Evolutionary conservation across 148 eudicot species (phyloP), one percentile per base, ranked within the genome.

Genomic region (Agrostemma githago): DNA sequence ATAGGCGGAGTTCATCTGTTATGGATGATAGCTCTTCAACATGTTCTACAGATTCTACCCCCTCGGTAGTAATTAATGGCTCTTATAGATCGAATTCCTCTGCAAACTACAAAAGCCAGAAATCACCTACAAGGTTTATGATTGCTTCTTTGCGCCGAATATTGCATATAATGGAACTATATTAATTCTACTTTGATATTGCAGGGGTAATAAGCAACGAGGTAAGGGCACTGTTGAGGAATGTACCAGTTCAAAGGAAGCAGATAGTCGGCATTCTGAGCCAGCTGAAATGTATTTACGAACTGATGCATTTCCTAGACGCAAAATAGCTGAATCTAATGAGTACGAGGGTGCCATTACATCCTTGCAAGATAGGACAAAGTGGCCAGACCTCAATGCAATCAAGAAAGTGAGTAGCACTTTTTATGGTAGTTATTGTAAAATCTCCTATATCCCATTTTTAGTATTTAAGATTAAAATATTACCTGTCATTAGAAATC

Each of bases 21-120:
- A 83, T 90, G 76, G 97, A 92, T 78, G 96, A 90, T 75, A 90
- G 93, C 76, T 92, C 96, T 43, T 92, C 96, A 51, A 90, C 97
- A 7, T 86, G 91, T 68, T 92, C 97, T 64, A 85, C 96, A 3
- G 97, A 90, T 79, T 90, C 97, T 7, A 81, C 86, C 53, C 91
- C 89, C 44, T 88, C 93, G 6, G 78, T 85, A 20, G 82, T 77
- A 41, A 71, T 70, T 58, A 92, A 82, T 73, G 91, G 85, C 72
- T 78, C 84, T 37, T 77, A 76, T 69, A 83, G 78, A 80, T 85
- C 86, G 48, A 81, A 78, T 84, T 76, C 82, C 44, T 76, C 75
- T 74, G 71, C 78, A 16, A 79, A 78, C 79, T 80, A 78, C n/a
- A 89, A 86, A 77, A 76, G 67, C 71, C 83, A 82, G 61, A 86